Percentiles rank a stretch among this genome's conserved stretches.
These are phyloP conservation scores for Hypoxylon perforatum DNA, from an alignment of 495 filamentous ascomycete species.

Conservation along the genomic window DNA sequence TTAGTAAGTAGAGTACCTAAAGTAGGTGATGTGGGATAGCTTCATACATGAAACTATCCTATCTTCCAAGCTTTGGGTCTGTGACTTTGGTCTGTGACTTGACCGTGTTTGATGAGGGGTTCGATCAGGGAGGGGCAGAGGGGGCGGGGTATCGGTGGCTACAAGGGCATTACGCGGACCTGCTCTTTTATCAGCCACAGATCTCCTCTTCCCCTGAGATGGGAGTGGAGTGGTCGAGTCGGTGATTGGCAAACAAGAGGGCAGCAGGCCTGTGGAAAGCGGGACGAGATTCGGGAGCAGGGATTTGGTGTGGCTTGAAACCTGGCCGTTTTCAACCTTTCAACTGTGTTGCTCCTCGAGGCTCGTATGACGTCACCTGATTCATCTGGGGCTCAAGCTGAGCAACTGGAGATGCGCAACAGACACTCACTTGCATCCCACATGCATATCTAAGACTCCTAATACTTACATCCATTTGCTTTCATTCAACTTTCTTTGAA, in stretches of 20 bases:
- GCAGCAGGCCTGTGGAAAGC: no score
- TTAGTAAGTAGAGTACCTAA: background rate
- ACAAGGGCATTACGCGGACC: background rate
- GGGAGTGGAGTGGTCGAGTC: no score
- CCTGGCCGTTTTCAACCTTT: background rate
- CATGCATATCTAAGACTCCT: no score
- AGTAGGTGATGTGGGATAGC: slow-evolving; percentile 2
- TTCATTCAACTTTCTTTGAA: no score
- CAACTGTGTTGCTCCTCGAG: background rate
- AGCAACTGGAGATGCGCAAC: no score
- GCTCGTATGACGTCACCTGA: background rate
- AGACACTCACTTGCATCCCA: background rate
- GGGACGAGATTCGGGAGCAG: no score
- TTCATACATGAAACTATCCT: background rate
- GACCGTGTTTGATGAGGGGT: no score
- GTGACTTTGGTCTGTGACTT: no score
- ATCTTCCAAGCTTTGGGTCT: no score
- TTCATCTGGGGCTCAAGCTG: background rate
- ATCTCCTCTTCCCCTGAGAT: background rate
- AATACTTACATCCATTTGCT: no score
- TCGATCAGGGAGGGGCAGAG: background rate
- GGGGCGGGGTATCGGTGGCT: slow-evolving; percentile 6
- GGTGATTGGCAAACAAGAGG: no score
- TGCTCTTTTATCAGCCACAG: slow-evolving; percentile 5
- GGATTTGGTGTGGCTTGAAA: no score